These are phyloP conservation scores for Cronartium quercuum DNA, from an alignment of 1,284 basidiomycete genomes.

Conservation along the genomic window DNA sequence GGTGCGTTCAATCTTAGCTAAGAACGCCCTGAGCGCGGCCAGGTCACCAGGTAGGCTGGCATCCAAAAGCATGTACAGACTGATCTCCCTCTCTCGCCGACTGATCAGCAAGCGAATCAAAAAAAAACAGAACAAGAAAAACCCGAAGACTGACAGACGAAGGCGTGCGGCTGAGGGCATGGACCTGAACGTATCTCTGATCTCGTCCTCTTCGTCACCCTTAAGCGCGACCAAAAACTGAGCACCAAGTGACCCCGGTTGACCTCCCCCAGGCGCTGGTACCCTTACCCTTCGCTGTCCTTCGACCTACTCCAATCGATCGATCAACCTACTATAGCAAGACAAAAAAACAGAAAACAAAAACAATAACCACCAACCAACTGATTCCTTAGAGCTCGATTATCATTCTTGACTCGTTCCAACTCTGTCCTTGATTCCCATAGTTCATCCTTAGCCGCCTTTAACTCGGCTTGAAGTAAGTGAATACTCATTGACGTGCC, in stretches of 20 bases:
- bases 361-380: neutral
- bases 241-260: neutral
- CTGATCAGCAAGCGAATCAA: neutral
- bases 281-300: neutral
- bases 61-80: slow-evolving; percentile 26
- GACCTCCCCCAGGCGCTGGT: neutral
- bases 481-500: slow-evolving; percentile 35
- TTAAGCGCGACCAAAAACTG: neutral
- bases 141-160: slow-evolving; percentile 4
- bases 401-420: neutral
- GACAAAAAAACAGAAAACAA: neutral
- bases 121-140: neutral
- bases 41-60: slow-evolving; percentile 27
- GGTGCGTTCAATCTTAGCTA: slow-evolving; percentile 23
- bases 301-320: neutral
- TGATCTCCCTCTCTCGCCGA: neutral
- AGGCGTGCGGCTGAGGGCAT: slow-evolving; percentile 3
- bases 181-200: neutral
- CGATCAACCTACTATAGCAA: neutral
- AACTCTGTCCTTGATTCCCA: neutral
- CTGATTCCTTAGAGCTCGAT: neutral
- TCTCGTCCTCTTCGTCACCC: neutral
- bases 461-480: slow-evolving; percentile 32
- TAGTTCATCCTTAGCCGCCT: slow-evolving; percentile 7
- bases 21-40: slow-evolving; percentile 3